phyloP scores from a whole-genome alignment of 306 rosid species.

The Prunus persica region DNA sequence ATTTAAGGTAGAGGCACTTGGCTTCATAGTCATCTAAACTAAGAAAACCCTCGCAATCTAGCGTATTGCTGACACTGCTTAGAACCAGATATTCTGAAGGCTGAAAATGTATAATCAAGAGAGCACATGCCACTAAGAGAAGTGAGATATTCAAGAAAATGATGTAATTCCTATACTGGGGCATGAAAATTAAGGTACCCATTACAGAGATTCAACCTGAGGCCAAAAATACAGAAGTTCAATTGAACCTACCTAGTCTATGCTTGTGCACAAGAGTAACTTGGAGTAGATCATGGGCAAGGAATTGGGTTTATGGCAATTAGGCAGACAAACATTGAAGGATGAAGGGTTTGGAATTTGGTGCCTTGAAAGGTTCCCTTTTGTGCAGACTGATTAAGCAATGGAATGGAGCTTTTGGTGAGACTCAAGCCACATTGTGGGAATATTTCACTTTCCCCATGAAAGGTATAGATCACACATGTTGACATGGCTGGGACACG shows the following conservation, averaged over 20 bases:
- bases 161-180: conserved; percentile 21
- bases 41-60: conserved; percentile 36
- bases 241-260: not conserved
- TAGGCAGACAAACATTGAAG: not conserved
- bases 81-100: conserved; percentile 31
- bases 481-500: not conserved
- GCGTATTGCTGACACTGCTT: conserved; percentile 5
- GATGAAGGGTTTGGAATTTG: not conserved
- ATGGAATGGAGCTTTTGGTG: not conserved
- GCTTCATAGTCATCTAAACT: conserved; percentile 31
- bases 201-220: conserved; percentile 3
- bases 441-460: not conserved
- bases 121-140: conserved; percentile 32
- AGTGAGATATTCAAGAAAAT: conserved; percentile 46
- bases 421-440: not conserved
- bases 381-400: not conserved
- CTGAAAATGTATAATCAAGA: conserved; percentile 25
- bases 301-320: not conserved
- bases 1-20: conserved; percentile 54
- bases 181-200: conserved; percentile 13
- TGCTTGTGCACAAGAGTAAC: not conserved
- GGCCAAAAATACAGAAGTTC: not conserved
- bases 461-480: not conserved
- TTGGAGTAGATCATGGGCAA: not conserved
- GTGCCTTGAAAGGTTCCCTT: not conserved